Conservation (phyloP, 148 eudicot genomes). For the Gaultheria prostrata region DNA sequence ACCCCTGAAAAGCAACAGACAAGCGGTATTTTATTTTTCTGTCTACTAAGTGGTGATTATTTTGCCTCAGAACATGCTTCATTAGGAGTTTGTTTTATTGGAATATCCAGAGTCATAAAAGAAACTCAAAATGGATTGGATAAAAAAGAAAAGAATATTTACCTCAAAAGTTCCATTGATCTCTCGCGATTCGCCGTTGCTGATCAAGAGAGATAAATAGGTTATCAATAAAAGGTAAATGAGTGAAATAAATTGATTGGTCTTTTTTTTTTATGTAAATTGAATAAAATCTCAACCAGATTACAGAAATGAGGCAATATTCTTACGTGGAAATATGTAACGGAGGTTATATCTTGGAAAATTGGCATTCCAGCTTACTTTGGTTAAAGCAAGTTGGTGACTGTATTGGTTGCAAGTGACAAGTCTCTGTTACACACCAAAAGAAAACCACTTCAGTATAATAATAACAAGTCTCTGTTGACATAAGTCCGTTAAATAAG, state of each 20-base stretch:
- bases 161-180: slow-evolving; percentile 25
- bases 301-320: background rate
- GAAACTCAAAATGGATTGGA: background rate
- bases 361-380: slow-evolving; percentile 32
- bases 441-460: background rate
- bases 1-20: no score
- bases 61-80: background rate
- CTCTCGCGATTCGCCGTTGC: slow-evolving; percentile 15
- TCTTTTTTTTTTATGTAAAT: background rate
- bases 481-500: background rate
- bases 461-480: background rate
- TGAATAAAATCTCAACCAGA: background rate
- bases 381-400: slow-evolving; percentile 45
- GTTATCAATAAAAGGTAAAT: background rate
- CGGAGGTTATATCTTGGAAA: slow-evolving; percentile 47
- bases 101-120: background rate
- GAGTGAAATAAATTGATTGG: background rate
- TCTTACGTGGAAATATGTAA: slow-evolving; percentile 56
- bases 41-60: no score
- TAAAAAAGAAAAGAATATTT: background rate
- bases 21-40: no score
- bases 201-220: slow-evolving; percentile 10
- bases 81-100: background rate
- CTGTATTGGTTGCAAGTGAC: slow-evolving; percentile 49
- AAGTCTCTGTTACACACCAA: slow-evolving; percentile 42